phyloP scores from a whole-genome alignment of 2,329 filamentous ascomycete genomes.

The Fusarium tanahbumbuense region DNA sequence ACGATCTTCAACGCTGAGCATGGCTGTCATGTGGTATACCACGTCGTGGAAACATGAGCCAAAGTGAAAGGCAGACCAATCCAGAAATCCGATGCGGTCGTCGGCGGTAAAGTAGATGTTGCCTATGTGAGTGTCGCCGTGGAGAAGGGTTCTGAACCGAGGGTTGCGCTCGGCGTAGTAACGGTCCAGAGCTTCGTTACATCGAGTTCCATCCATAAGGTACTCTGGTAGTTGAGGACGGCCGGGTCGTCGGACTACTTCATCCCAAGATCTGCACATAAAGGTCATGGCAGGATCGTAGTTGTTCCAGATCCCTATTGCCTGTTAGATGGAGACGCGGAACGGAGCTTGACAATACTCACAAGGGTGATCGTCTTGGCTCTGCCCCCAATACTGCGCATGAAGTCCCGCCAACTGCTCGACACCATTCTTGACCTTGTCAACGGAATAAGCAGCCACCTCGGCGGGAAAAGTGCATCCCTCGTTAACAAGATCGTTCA shows the following conservation, averaged over 20 bases:
- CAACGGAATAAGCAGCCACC: conserved; percentile 47
- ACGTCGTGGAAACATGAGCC: conserved; percentile 58
- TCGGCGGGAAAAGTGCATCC: conserved; percentile 51
- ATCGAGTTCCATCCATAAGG: conserved; percentile 51
- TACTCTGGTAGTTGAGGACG: conserved; percentile 52
- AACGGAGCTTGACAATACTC: neutral
- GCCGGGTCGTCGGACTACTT: conserved; percentile 46
- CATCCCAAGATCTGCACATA: conserved; percentile 47
- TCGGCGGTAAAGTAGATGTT: conserved; percentile 56
- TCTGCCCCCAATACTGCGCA: conserved; percentile 51
- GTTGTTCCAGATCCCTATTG: conserved; percentile 49
- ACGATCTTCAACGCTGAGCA: conserved; percentile 54
- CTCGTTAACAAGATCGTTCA: conserved; percentile 51
- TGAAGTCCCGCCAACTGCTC: conserved; percentile 56
- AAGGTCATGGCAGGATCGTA: conserved; percentile 53
- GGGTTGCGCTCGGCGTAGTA: conserved; percentile 54
- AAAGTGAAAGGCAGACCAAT: conserved; percentile 57
- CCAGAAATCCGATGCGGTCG: conserved; percentile 53
- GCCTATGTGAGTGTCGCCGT: conserved; percentile 58
- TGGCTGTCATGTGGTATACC: conserved; percentile 55
- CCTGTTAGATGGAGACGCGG: conserved; percentile 2
- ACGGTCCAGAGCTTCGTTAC: conserved; percentile 52
- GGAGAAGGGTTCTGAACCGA: conserved; percentile 54
- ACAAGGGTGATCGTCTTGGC: conserved; percentile 48
- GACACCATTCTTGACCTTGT: conserved; percentile 51